Percentiles rank a stretch among this genome's conserved stretches.
Evolutionary conservation across 495 filamentous ascomycete species (phyloP).

Genomic region (Parathielavia appendiculata): DNA sequence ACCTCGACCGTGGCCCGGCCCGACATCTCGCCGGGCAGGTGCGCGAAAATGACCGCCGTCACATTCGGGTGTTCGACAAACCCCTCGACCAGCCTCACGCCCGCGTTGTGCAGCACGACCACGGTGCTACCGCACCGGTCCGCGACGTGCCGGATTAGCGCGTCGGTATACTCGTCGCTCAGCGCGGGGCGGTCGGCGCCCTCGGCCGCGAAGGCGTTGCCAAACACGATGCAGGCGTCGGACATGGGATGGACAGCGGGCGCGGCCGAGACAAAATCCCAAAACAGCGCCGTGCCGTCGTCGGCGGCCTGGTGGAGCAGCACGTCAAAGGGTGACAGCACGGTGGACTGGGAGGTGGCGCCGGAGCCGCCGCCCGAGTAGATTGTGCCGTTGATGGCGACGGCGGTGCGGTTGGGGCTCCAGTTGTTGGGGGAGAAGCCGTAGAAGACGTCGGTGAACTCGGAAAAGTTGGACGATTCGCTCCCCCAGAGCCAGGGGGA

Average conservation of each 20-base stretch:
- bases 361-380: conserved; percentile 57
- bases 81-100: conserved; percentile 52
- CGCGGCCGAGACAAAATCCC: conserved; percentile 40
- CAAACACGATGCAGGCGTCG: conserved; percentile 63
- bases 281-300: conserved; percentile 52
- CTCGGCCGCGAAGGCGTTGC: conserved; percentile 57
- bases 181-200: conserved; percentile 41
- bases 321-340: conserved; percentile 55
- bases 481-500: conserved; percentile 40
- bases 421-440: conserved; percentile 4
- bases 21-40: conserved; percentile 58
- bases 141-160: conserved; percentile 53
- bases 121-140: conserved; percentile 55
- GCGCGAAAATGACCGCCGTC: conserved; percentile 56
- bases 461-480: conserved; percentile 28
- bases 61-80: conserved; percentile 60
- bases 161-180: conserved; percentile 51
- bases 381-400: conserved; percentile 50
- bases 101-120: conserved; percentile 58
- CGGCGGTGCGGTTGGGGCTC: conserved; percentile 14
- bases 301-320: conserved; percentile 49
- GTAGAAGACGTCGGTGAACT: conserved; percentile 22
- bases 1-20: conserved; percentile 53
- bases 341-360: conserved; percentile 48
- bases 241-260: conserved; percentile 45